Evolutionary conservation across 2,329 filamentous ascomycete genomes (phyloP).

Genomic region (Aaosphaeria arxii): DNA sequence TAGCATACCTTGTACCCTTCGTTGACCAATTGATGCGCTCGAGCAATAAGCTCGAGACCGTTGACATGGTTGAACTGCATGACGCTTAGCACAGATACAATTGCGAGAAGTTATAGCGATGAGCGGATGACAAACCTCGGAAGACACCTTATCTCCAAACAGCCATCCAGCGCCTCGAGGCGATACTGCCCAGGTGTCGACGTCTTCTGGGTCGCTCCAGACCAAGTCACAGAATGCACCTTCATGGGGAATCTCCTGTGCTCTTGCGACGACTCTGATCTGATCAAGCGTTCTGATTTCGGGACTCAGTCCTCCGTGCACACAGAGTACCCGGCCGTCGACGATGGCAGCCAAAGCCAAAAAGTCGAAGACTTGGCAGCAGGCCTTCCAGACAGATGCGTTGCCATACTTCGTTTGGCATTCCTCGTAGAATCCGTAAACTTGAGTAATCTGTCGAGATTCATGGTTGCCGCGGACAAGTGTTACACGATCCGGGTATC

Average conservation of each 20-base stretch:
- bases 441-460: constrained; percentile 97
- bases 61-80: constrained; percentile 71
- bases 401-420: constrained; percentile 99
- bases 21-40: constrained; percentile 73
- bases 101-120: background rate
- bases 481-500: constrained; percentile 68
- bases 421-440: constrained; percentile 99
- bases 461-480: constrained; percentile 85
- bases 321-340: constrained; percentile 98
- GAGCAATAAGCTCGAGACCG: constrained; percentile 66
- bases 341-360: constrained; percentile 95
- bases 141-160: constrained; percentile 69
- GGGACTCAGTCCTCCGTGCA: constrained; percentile 95
- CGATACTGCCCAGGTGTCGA: constrained; percentile 68
- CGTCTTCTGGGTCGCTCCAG: constrained; percentile 79
- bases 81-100: background rate
- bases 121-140: constrained; percentile 47
- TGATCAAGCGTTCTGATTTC: constrained; percentile 94
- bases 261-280: constrained; percentile 72
- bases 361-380: constrained; percentile 98
- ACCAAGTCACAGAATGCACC: constrained; percentile 97
- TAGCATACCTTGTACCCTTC: constrained; percentile 66
- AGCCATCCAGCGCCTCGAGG: constrained; percentile 67
- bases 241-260: constrained; percentile 96
- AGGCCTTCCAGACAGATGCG: constrained; percentile 99